A percentile compares a stretch with the other conserved stretches of the same genome.
Evolutionary conservation across 2,329 filamentous ascomycete genomes (phyloP).

Genomic region (Coniella lustricola): DNA sequence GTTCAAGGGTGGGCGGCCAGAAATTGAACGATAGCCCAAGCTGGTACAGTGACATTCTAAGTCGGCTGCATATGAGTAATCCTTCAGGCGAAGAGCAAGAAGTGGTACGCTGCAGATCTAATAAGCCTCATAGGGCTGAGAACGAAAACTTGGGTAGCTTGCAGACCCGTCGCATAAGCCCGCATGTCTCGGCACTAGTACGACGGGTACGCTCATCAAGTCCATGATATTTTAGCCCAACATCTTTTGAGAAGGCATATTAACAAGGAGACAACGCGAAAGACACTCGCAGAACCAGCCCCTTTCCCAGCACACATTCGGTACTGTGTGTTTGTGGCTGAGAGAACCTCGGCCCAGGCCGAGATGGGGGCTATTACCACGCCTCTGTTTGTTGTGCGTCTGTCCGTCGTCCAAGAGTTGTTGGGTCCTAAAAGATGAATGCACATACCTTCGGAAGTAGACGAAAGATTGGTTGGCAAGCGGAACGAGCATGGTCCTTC

Average conservation of each 20-base stretch:
- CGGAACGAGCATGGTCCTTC: too few species aligned
- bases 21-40: not conserved
- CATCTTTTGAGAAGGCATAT: too few species aligned
- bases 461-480: not conserved
- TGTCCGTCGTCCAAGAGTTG: not conserved
- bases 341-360: conserved; percentile 1
- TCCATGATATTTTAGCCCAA: not conserved
- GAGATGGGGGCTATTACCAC: not conserved
- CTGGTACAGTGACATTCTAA: not conserved
- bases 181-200: conserved; percentile 11
- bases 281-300: not conserved
- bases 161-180: conserved; percentile 9
- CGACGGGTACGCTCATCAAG: not conserved
- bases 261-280: not conserved
- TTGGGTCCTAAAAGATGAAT: not conserved
- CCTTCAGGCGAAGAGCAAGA: conserved; percentile 1
- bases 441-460: conserved; percentile 4
- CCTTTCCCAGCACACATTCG: not conserved
- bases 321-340: conserved; percentile 1
- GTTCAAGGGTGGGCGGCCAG: not conserved
- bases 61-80: not conserved
- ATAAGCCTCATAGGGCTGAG: conserved; percentile 15
- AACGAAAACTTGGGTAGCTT: conserved; percentile 3
- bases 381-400: not conserved
- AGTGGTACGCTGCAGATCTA: not conserved